These are phyloP conservation scores for Monosporascus sp. DNA, from an alignment of 2,329 filamentous ascomycete genomes.

Conservation along the genomic window DNA sequence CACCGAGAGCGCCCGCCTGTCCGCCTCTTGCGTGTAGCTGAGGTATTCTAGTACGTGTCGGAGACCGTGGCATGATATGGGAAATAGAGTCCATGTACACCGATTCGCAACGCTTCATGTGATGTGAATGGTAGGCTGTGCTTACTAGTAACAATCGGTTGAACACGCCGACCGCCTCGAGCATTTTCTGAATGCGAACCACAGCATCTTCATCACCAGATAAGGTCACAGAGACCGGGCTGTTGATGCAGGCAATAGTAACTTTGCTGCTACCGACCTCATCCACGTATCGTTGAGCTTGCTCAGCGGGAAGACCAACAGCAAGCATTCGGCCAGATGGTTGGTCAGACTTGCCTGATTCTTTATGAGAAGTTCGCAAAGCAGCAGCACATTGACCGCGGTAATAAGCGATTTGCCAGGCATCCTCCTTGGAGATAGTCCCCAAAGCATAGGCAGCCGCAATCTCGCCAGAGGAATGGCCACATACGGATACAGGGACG, in stretches of 20 bases:
- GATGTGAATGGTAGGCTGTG: conserved; percentile 26
- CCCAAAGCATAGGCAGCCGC: conserved; percentile 26
- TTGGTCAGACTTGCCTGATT: neutral
- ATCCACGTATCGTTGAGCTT: conserved; percentile 9
- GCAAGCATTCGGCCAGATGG: conserved; percentile 15
- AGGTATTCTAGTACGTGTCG: conserved; percentile 1
- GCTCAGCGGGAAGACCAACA: conserved; percentile 8
- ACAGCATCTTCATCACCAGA: conserved; percentile 17
- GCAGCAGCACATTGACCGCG: conserved; percentile 13
- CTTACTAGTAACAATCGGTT: conserved; percentile 12
- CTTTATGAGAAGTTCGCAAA: neutral
- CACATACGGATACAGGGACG: conserved; percentile 19
- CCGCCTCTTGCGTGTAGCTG: conserved; percentile 10
- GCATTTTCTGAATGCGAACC: conserved; percentile 5
- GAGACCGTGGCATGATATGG: conserved; percentile 10
- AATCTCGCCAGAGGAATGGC: conserved; percentile 32
- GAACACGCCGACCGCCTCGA: conserved; percentile 12
- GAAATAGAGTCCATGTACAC: conserved; percentile 19
- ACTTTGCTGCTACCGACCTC: conserved; percentile 3
- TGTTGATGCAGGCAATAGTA: conserved; percentile 18
- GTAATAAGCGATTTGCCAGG: conserved; percentile 13
- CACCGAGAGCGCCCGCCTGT: conserved; percentile 1
- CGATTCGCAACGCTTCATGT: conserved; percentile 24
- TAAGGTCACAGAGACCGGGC: conserved; percentile 16
- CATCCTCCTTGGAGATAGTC: conserved; percentile 14